Base-by-base conservation (phyloP, 2,329 filamentous ascomycete genomes). In the Colletotrichum eleusines region DNA sequence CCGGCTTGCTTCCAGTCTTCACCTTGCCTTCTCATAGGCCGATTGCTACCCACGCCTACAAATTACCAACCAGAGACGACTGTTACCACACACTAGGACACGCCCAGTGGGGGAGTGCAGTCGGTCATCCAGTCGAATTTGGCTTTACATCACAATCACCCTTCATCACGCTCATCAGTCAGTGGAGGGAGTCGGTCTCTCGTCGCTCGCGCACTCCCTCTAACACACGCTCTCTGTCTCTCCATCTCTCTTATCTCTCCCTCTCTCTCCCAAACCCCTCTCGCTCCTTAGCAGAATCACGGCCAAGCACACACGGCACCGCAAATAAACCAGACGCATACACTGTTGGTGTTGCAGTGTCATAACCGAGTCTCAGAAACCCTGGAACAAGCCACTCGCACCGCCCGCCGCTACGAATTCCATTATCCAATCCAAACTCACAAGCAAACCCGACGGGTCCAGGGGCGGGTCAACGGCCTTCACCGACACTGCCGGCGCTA, bases 401-500 rank as follows among this genome's bases (percentile, higher is more conserved):
- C 58, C 64, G 51, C 69, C 51, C 53, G 23, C 58, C 51, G 42
- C 64, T 69, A 42, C 44, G 44, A 23, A 46, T 33, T 54, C 64
- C 46, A 69, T 71, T 69, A 71, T 69, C 64, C 69, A 69, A 69
- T 59, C 53, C 53, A 35, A 59, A 62, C 28, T 62, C 33, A 16
- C 44, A 62, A 38, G 35, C 20, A 62, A n/a, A 68, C 58, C 63
- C 64, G 63, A 58, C 63, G 51, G 64, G 48, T 44, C 64, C 64
- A 59, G 46, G n/a, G 48, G 64, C 64, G 69, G 69, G 69, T 71
- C 69, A 63, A 71, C 69, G 58, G 64, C 59, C 69, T 69, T 71
- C 64, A 71, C 69, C 69, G 69, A 71, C 69, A 68, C 69, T 59
- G 59, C 51, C 69, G 33, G 58, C 69, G 58, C 69, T 63, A 69